Conservation (phyloP, 805 yeast species). For the Spathaspora passalidarum region DNA sequence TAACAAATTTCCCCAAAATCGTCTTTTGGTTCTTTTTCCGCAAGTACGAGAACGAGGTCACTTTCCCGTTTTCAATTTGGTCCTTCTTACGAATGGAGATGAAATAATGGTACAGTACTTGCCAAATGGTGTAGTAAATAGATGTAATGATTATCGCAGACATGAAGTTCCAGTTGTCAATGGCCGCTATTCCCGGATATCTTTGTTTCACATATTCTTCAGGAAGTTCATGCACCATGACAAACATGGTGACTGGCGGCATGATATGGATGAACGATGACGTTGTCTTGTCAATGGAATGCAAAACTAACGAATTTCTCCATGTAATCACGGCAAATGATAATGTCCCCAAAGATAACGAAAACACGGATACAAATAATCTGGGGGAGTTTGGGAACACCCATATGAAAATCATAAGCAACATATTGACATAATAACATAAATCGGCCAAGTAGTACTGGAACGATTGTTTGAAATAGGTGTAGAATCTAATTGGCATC, state of each 20-base stretch:
- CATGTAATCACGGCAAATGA: conserved; percentile 94
- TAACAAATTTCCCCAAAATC: conserved; percentile 72
- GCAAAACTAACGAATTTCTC: conserved; percentile 91
- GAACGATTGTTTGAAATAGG: conserved; percentile 73
- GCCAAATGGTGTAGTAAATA: conserved; percentile 84
- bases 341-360: conserved; percentile 84
- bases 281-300: conserved; percentile 88
- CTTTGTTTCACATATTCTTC: conserved; percentile 50
- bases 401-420: conserved; percentile 77
- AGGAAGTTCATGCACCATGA: conserved; percentile 75
- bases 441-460: conserved; percentile 90
- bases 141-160: conserved; percentile 77
- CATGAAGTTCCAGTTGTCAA: conserved; percentile 64
- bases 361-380: conserved; percentile 78
- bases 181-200: conserved; percentile 77
- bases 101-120: conserved; percentile 83
- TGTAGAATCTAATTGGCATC: conserved; percentile 81
- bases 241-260: conserved; percentile 87
- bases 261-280: conserved; percentile 85
- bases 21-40: conserved; percentile 67
- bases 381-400: conserved; percentile 68
- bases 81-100: conserved; percentile 78
- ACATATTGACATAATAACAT: conserved; percentile 83
- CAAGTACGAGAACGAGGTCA: conserved; percentile 83
- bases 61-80: conserved; percentile 80